phyloP scores from a whole-genome alignment of 1,284 basidiomycete species.

The Meripilus lineatus region DNA sequence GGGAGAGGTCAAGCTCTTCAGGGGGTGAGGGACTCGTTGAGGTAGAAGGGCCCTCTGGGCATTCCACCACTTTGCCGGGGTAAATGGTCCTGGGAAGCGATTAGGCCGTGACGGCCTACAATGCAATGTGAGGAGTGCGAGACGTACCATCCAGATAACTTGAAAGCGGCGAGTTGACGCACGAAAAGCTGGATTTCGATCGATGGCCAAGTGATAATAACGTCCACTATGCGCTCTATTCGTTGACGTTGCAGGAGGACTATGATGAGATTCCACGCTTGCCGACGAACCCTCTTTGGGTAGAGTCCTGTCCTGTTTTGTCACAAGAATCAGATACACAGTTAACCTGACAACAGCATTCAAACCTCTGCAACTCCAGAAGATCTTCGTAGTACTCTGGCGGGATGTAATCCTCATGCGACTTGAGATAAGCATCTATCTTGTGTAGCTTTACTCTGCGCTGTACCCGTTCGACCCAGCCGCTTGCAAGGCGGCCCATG shows the following conservation, averaged over 20 bases:
- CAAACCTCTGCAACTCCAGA: constrained; percentile 5
- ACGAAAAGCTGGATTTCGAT: constrained; percentile 1
- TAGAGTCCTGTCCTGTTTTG: not conserved
- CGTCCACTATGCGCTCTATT: not conserved
- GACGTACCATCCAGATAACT: constrained; percentile 4
- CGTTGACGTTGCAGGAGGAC: constrained; percentile 3
- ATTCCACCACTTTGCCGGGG: too few species aligned
- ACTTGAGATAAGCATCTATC: too few species aligned
- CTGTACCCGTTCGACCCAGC: too few species aligned
- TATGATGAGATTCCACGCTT: constrained; percentile 5
- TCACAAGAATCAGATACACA: not conserved
- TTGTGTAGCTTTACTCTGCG: too few species aligned
- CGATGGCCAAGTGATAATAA: constrained; percentile 3
- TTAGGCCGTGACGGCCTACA: too few species aligned
- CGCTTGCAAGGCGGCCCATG: too few species aligned
- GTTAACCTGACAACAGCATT: not conserved
- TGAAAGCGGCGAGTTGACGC: constrained; percentile 3
- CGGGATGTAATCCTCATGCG: constrained; percentile 3
- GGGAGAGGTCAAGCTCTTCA: too few species aligned
- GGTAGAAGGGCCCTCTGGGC: too few species aligned
- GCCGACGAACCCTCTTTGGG: not conserved
- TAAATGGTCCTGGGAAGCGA: too few species aligned
- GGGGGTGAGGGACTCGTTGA: too few species aligned
- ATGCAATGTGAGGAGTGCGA: too few species aligned
- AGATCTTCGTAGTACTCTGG: constrained; percentile 2